These are phyloP conservation scores for Kluyveromyces dobzhanskii DNA, from an alignment of 805 yeast species.

Conservation along the genomic window DNA sequence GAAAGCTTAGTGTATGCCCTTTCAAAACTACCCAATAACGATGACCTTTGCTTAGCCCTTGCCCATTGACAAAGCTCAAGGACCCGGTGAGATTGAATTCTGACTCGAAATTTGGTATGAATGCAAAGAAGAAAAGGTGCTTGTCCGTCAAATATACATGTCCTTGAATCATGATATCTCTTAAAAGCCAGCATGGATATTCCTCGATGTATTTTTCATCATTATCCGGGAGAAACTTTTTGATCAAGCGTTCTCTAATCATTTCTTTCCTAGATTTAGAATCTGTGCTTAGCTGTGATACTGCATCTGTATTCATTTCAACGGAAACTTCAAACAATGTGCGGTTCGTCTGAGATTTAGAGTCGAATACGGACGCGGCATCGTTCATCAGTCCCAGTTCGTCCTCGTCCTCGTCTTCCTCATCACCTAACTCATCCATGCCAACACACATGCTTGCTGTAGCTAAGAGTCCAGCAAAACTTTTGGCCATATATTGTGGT, in stretches of 20 bases:
- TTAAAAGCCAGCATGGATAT: constrained; percentile 69
- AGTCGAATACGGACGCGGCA: constrained; percentile 12
- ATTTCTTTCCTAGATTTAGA: constrained; percentile 29
- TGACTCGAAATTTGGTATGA: constrained; percentile 49
- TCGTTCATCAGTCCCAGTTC: constrained; percentile 15
- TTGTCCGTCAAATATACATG: constrained; percentile 63
- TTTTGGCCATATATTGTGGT: constrained; percentile 39
- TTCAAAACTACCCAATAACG: constrained; percentile 78
- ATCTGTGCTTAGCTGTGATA: constrained; percentile 8
- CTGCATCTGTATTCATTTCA: constrained; percentile 9
- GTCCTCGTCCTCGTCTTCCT: constrained; percentile 11
- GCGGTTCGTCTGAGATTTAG: constrained; percentile 8
- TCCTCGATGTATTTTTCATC: constrained; percentile 52
- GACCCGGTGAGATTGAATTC: constrained; percentile 43
- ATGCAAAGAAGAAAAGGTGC: constrained; percentile 67
- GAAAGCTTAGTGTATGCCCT: constrained; percentile 59
- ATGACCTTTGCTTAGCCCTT: constrained; percentile 21
- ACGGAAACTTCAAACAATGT: constrained; percentile 28
- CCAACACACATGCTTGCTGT: constrained; percentile 47
- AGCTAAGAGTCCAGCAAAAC: constrained; percentile 47
- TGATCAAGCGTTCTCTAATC: constrained; percentile 29
- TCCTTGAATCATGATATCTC: constrained; percentile 81
- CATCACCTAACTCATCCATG: constrained; percentile 21
- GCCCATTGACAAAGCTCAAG: constrained; percentile 21
- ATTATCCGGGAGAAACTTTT: constrained; percentile 38